Evolutionary conservation across 2,329 filamentous ascomycete genomes (phyloP), one percentile per base, ranked within the genome.

Genomic region (Penicillium decumbens): DNA sequence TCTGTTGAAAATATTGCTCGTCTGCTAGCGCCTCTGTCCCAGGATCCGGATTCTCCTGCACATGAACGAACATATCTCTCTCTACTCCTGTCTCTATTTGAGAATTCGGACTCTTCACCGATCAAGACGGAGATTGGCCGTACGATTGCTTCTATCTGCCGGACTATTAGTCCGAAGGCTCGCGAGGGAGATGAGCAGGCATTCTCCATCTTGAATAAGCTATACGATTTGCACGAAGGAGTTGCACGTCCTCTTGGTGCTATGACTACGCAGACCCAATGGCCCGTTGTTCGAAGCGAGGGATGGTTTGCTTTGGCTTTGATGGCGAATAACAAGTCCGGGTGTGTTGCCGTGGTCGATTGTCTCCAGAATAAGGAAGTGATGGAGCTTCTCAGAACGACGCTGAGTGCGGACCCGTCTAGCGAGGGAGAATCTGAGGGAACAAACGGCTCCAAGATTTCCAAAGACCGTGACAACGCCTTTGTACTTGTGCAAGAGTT

Each of bases 291-390:
- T 40, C 66, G 72, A 20, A 74, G 72, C 42, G 75, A 78, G 58
- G 75, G 74, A 1, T 75, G 74, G 69, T 77, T 77, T 59, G 72
- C 73, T 12, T 58, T 78, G 25, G 74, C 74, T 4, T 51, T 78
- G 39, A 75, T 77, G 67, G 71, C 72, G 8, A 69, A 67, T 6
- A 65, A 51, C 42, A 55, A 58, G 15, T 52, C 58, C 0, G 71
- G 73, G 1, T 61, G 64, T 48, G 40, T 48, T 9, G 65, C 68
- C 1, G 70, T 70, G 23, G 59, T 63, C 10, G 58, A 69, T 32
- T 69, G 66, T 39, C 47, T 75, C 24, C 59, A 68, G 29, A 65
- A 66, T 12, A 63, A 65, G 29, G 64, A 67, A 4, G 59, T 72
- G 13, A 64, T 62, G 37, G 55, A 63, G 30, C 49, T 68, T 18